Base-by-base conservation (phyloP, 495 filamentous ascomycete species). In the Penicillium paradoxum region DNA sequence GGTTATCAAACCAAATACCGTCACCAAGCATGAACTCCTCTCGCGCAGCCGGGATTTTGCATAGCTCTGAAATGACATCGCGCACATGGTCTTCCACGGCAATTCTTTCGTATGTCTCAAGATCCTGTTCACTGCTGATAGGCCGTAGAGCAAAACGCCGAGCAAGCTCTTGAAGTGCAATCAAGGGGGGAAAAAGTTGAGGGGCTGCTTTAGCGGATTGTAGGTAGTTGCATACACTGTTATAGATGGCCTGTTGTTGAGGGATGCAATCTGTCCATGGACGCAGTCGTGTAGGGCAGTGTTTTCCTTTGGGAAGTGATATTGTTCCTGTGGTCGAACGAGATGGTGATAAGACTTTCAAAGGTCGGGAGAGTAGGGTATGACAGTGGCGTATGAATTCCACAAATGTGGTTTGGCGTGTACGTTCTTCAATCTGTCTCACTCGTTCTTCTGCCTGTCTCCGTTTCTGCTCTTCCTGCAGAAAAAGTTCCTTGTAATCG, bases 81-180 rank as follows among this genome's bases (percentile, higher is more conserved):
- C 68, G 57, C 15, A 68, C 58, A 25, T 59, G 7, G 64, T 7
- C 25, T 51, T n/a, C n/a, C n/a, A n/a, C n/a, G n/a, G n/a, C n/a
- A n/a, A n/a, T n/a, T n/a, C n/a, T 50, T 51, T 73, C 58, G 45
- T 72, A 72, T 15, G 22, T 42, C 50, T 73, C 60, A 7, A 73
- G 50, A 49, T 65, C 63, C 37, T 68, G 59, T 46, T 71, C 65
- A 55, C 66, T 71, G 37, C 56, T 66, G 3, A 73, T 51, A 27
- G 58, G 51, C 22, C n/a, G 45, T 4, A 1, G 32, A 19, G 66
- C 53, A n/a, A n/a, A n/a, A n/a, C 53, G 55, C 13, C 49, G 38
- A 15, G 41, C 56, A 13, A 52, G 25, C 15, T 49, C 57, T 45
- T 69, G 57, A 7, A 74, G 27, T 39, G 19, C 58, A 40, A 14